phyloP scores from a whole-genome alignment of 768 basidiomycete species.

The Crepidotus variabilis region DNA sequence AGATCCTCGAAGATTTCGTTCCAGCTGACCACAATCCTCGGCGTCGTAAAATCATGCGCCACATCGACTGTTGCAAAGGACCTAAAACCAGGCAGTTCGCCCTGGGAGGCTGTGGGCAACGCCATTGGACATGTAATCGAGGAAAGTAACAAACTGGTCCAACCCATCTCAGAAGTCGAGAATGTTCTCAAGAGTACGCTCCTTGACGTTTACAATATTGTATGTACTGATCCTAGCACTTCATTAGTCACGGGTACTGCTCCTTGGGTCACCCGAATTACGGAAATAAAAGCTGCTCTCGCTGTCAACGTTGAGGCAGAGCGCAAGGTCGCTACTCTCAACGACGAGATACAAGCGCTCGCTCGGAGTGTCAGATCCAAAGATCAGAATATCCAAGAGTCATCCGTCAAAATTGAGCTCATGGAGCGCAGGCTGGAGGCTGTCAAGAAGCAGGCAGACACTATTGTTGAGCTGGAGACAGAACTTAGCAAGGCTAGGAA shows the following conservation, averaged over 20 bases:
- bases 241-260: slow-evolving; percentile 62
- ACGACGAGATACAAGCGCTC: slow-evolving; percentile 88
- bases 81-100: slow-evolving; percentile 57
- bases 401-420: slow-evolving; percentile 87
- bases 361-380: slow-evolving; percentile 80
- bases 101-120: slow-evolving; percentile 76
- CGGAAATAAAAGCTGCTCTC: slow-evolving; percentile 76
- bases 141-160: slow-evolving; percentile 68
- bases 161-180: slow-evolving; percentile 69
- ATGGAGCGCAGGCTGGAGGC: slow-evolving; percentile 93
- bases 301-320: slow-evolving; percentile 93
- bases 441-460: slow-evolving; percentile 86
- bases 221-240: neutral
- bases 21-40: slow-evolving; percentile 66
- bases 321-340: slow-evolving; percentile 77
- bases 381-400: slow-evolving; percentile 89
- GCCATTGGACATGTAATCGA: slow-evolving; percentile 67
- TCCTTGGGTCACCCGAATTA: slow-evolving; percentile 83
- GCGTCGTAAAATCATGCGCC: slow-evolving; percentile 72
- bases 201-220: neutral
- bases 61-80: slow-evolving; percentile 66
- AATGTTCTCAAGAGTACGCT: slow-evolving; percentile 74
- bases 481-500: slow-evolving; percentile 80
- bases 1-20: slow-evolving; percentile 76
- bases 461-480: slow-evolving; percentile 74